Evolutionary conservation across 495 filamentous ascomycete genomes (phyloP).

Genomic region (Penicillium antarcticum): DNA sequence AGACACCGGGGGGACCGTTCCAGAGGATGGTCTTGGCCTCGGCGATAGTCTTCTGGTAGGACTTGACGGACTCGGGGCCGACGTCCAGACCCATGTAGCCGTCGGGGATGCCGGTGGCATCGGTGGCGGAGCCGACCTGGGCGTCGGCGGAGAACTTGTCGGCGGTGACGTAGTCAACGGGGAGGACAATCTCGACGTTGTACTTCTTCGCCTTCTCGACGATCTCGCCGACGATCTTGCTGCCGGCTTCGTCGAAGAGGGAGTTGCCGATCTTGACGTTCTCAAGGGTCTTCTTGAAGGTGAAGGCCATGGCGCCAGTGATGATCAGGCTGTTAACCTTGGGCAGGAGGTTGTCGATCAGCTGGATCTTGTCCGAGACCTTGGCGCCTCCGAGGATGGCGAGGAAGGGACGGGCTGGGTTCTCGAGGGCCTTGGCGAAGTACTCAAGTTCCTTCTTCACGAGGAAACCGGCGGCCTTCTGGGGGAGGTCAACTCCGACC

Average conservation of each 20-base stretch:
- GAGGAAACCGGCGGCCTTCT: slow-evolving; percentile 95
- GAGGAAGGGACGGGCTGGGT: slow-evolving; percentile 91
- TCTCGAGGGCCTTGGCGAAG: slow-evolving; percentile 96
- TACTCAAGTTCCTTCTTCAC: slow-evolving; percentile 99
- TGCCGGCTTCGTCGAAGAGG: slow-evolving; percentile 90
- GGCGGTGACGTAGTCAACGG: slow-evolving; percentile 91
- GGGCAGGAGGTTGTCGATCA: slow-evolving; percentile 96
- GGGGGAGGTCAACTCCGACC: slow-evolving; percentile 92
- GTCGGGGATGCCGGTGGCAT: slow-evolving; percentile 86
- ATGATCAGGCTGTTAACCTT: slow-evolving; percentile 97
- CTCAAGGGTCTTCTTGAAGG: slow-evolving; percentile 98
- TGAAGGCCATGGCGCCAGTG: slow-evolving; percentile 98
- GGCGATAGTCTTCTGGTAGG: slow-evolving; percentile 80
- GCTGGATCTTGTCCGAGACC: slow-evolving; percentile 98
- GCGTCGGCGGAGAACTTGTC: slow-evolving; percentile 93
- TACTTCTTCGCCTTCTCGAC: slow-evolving; percentile 96
- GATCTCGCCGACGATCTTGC: slow-evolving; percentile 85
- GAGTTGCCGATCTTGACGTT: slow-evolving; percentile 84
- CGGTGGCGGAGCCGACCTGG: slow-evolving; percentile 74
- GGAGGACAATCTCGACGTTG: slow-evolving; percentile 89
- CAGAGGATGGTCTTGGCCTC: slow-evolving; percentile 96
- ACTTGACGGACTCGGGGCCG: slow-evolving; percentile 79
- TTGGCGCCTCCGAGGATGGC: slow-evolving; percentile 98
- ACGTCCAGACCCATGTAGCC: slow-evolving; percentile 98
- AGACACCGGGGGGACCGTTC: slow-evolving; percentile 97